Evolutionary conservation across 164 flowering plant genomes (phyloP), one percentile per base, ranked within the genome.

Genomic region (Dillenia turbinata): DNA sequence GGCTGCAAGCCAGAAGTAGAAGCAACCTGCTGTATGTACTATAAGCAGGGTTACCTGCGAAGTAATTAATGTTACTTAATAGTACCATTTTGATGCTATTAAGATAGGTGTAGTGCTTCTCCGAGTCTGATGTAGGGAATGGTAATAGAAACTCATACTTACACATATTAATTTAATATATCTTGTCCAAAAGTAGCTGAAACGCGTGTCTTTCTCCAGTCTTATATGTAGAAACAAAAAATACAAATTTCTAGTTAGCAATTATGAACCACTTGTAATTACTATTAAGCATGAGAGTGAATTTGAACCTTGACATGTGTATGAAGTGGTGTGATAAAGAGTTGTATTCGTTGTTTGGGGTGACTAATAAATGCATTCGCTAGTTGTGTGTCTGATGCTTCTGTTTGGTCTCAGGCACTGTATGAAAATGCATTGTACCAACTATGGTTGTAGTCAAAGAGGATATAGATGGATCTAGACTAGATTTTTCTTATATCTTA

Each of bases 141-240:
- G 47, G 1, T 10, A 4, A 43, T 6, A 12, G 61, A 24, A 57
- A 63, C 17, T 47, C 26, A 14, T 56, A 66, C 84, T 81, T 76
- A 89, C 92, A 65, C 77, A 69, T 43, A 89, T 75, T 17, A 89
- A 78, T 68, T 89, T 86, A 19, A 44, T 17, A 63, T 67, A 73
- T 82, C 96, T 83, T 67, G 84, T 87, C 80, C 79, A 74, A 58
- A 83, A 88, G 84, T 90, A 90, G 84, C 86, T 86, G 73, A 87
- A 84, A 14, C 85, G 85, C 44, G 84, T 83, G 73, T 87, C 94
- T 77, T 90, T 90, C 81, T 90, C 97, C 52, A 90, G 63, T 77
- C 96, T 89, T 4, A 33, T 33, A 33, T 6, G 40, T 33, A 4
- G 40, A 5, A 4, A 33, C 4, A 33, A 6, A 33, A 33, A 6